These are phyloP conservation scores for Penicillium sclerotiorum DNA, from an alignment of 2,329 filamentous ascomycete species.

Conservation along the genomic window DNA sequence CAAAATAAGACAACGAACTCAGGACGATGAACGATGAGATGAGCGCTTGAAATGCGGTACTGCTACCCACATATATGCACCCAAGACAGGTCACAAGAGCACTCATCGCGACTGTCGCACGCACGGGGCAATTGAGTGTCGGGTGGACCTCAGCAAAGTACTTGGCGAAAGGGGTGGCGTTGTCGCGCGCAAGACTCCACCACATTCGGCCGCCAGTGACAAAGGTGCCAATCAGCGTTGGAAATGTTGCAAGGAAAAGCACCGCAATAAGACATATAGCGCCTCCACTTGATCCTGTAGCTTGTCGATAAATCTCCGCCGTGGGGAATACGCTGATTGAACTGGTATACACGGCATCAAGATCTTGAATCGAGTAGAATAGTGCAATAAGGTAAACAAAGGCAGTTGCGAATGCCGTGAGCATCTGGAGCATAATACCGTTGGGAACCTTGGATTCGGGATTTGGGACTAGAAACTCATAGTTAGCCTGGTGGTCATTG, in stretches of 20 bases:
- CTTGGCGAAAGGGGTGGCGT: slow-evolving; percentile 56
- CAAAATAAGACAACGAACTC: slow-evolving; percentile 60
- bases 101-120: slow-evolving; percentile 57
- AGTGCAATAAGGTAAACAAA: slow-evolving; percentile 54
- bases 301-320: slow-evolving; percentile 66
- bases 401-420: slow-evolving; percentile 45
- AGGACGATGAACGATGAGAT: slow-evolving; percentile 63
- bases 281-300: slow-evolving; percentile 55
- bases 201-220: slow-evolving; percentile 61
- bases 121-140: slow-evolving; percentile 55
- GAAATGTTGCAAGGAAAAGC: slow-evolving; percentile 56
- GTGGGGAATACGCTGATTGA: slow-evolving; percentile 58
- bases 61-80: slow-evolving; percentile 66
- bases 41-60: slow-evolving; percentile 68
- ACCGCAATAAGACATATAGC: slow-evolving; percentile 58
- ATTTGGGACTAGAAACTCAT: slow-evolving; percentile 22
- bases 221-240: slow-evolving; percentile 57
- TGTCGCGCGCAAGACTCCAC: slow-evolving; percentile 63
- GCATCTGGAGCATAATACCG: slow-evolving; percentile 50
- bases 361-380: slow-evolving; percentile 37
- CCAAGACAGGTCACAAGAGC: slow-evolving; percentile 60
- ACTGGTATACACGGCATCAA: slow-evolving; percentile 57
- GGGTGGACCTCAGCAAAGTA: slow-evolving; percentile 53
- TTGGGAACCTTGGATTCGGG: slow-evolving; percentile 45
- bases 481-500: not conserved